Base-by-base conservation (phyloP, 2,329 filamentous ascomycete genomes). In the Cercospora beticola region DNA sequence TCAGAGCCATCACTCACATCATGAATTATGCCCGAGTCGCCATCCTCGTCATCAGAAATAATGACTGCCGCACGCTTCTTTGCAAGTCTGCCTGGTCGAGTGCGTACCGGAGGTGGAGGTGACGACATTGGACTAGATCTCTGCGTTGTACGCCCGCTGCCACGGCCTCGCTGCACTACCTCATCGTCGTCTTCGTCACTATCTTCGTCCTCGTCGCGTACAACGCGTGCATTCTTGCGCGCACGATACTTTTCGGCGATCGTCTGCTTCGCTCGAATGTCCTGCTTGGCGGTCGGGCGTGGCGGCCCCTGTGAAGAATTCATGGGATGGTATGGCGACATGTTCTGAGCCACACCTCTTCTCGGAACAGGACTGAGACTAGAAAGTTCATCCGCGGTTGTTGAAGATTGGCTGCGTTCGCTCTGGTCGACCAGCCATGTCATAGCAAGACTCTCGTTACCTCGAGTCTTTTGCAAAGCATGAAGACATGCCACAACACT, bases 381-480 rank as follows among this genome's bases (percentile, higher is more conserved):
- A 9, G 46, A 31, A 1, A 78, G 69, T 43, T 76, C 73, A 67
- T 78, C 77, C 2, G 49, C 18, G 31, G 67, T 62, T 59, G 26
- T n/a, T 18, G 26, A 36, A 40, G 33, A 28, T n/a, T n/a, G 26
- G 18, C 40, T 36, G 10, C 58, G 56, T 30, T 74, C 70, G 4
- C 82, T 78, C 14, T 77, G 72, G n/a, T 76, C 76, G 2, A 80
- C 80, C 46, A 89, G 74, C 62, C 81, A 78, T 2, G 81, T 80
- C 67, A 86, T 79, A 1, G 89, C 86, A 73, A 87, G 84, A 23
- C 87, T 83, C 66, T 83, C 85, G 68, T 87, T 84, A 1, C 86
- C 85, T 21, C 82, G 83, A 63, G 82, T 83, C 16, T 75, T 73
- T 1, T 83, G 64, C 28, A 91, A 77, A 5, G 86, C 85, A 66